These are phyloP conservation scores for Phytophthora foliorum DNA, from an alignment of 352 stramenopile species.

Conservation along the genomic window DNA sequence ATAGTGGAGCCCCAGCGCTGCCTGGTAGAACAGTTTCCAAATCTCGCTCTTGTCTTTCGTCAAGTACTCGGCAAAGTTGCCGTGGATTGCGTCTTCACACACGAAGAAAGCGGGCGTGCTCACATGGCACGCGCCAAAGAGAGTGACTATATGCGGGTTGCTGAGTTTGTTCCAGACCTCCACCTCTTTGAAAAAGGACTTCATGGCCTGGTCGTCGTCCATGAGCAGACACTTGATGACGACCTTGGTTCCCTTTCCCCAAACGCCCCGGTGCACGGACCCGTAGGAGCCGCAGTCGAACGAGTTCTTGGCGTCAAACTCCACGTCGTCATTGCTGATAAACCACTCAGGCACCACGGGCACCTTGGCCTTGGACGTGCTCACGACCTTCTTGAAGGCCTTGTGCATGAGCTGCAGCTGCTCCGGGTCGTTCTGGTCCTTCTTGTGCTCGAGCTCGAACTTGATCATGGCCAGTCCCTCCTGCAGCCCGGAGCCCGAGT, in stretches of 20 bases:
- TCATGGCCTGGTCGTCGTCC: conserved; percentile 15
- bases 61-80: conserved; percentile 40
- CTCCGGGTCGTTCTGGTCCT: not conserved
- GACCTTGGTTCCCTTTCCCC: conserved; percentile 26
- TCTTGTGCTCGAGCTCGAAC: conserved; percentile 34
- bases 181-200: conserved; percentile 39
- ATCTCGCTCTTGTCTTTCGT: conserved; percentile 10
- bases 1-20: conserved; percentile 58
- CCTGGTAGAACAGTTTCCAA: conserved; percentile 40
- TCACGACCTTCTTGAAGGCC: conserved; percentile 3
- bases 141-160: conserved; percentile 43
- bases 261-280: conserved; percentile 24
- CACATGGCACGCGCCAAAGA: conserved; percentile 52
- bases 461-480: conserved; percentile 26
- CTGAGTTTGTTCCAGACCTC: conserved; percentile 40
- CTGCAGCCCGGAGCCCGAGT: not conserved
- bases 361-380: not conserved
- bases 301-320: conserved; percentile 3
- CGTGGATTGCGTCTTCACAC: conserved; percentile 33
- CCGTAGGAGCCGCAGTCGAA: conserved; percentile 34
- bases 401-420: conserved; percentile 17
- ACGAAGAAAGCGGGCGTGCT: conserved; percentile 39
- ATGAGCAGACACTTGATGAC: conserved; percentile 47
- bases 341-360: conserved; percentile 22
- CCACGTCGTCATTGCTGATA: conserved; percentile 31